Base-by-base conservation (phyloP, 345 rosid species). In the Acer negundo region DNA sequence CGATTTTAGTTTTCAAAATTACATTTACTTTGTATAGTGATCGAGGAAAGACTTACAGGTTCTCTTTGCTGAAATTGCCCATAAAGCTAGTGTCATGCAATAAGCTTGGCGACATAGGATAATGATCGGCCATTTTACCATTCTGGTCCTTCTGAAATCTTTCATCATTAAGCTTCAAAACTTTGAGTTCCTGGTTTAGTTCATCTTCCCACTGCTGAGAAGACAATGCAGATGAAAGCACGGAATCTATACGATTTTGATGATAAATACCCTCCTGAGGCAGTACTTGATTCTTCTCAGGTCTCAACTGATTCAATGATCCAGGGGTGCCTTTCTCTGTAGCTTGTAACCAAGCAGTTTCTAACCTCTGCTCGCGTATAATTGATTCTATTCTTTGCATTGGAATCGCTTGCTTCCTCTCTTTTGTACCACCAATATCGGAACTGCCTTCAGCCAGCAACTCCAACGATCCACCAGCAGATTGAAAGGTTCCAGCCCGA, bases 271-370 rank as follows among this genome's bases (percentile, higher is more conserved):
- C 93, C 65, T 94, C 98, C 82, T 91, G 97, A 79, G 97, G 98
- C 76, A 92, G 86, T 75, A 94, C 89, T 82, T 93, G 97, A 80
- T 92, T 96, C 90, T 88, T 96, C 84, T 92, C 98, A 13, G 97
- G 99, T 84, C 88, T 93, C 80, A 84, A 56, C 44, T 84, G 82
- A 81, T 71, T 73, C 71, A 91, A 49, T 5, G 97, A 86, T 28
- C 92, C 93, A 62, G 93, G 88, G 26, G 92, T 89, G 79, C 93
- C 93, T 86, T 93, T 94, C 80, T 93, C 99, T 62, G 91, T 86
- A 24, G 95, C 87, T 80, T 96, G 99, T 84, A 96, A 83, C 99
- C 98, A 96, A 16, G 99, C 99, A 40, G 94, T 93, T 85, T 96
- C 98, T 80, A 96, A 84, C 81, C 90, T 88, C 83, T 96, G 99